A percentile compares a stretch with the other conserved stretches of the same genome.
Conservation (phyloP, 345 rosid genomes). For the Garcia nutans region DNA sequence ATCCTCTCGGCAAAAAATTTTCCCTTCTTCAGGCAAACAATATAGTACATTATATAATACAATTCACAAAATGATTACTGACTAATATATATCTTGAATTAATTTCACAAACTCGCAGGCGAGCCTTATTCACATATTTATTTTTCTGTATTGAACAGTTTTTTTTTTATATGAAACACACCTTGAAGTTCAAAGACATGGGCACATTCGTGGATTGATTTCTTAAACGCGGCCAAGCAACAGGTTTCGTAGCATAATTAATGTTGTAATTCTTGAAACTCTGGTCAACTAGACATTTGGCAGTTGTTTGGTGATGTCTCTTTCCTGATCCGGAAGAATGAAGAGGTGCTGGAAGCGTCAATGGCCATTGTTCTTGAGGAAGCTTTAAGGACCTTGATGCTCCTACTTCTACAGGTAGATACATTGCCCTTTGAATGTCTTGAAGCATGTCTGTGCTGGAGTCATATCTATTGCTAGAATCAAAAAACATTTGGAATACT, state of each 20-base stretch:
- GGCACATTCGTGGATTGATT: constrained; percentile 2
- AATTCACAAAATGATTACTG: too few relatives aligned
- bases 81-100: background rate
- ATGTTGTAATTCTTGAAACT: background rate
- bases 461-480: constrained; percentile 46
- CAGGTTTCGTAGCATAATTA: background rate
- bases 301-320: background rate
- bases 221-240: background rate
- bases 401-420: constrained; percentile 34
- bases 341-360: background rate
- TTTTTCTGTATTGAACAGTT: too few relatives aligned
- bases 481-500: constrained; percentile 49
- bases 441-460: constrained; percentile 36
- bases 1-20: too few relatives aligned
- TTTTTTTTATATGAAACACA: constrained; percentile 9
- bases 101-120: background rate
- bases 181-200: constrained; percentile 3
- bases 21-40: too few relatives aligned
- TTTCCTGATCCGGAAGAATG: constrained; percentile 1
- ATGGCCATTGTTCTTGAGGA: background rate
- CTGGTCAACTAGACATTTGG: background rate
- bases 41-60: too few relatives aligned
- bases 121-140: too few relatives aligned
- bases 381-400: background rate
- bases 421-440: constrained; percentile 56